phyloP scores from a whole-genome alignment of 2,329 filamentous ascomycete genomes.

The Lasiodiplodia hormozganensis region DNA sequence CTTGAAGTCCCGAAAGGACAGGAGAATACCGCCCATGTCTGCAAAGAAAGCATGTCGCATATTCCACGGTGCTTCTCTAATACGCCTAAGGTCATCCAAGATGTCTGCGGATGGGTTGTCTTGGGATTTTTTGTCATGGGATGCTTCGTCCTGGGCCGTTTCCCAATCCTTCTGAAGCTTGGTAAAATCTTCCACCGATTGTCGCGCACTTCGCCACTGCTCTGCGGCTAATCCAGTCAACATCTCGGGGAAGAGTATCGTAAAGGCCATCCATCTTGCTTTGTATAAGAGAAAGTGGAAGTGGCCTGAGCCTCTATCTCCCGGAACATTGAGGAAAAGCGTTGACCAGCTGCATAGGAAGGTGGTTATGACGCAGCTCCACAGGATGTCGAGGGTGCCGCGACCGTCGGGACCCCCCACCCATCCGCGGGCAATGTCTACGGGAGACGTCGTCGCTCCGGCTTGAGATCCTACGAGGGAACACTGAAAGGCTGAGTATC shows the following conservation, averaged over 20 bases:
- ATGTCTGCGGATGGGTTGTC: no score
- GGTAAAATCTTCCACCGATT: slow-evolving; percentile 37
- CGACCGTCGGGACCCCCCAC: slow-evolving; percentile 39
- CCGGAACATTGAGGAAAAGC: slow-evolving; percentile 45
- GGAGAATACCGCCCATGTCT: slow-evolving; percentile 37
- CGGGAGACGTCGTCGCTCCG: neutral
- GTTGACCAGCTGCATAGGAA: slow-evolving; percentile 46
- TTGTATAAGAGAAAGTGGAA: slow-evolving; percentile 37
- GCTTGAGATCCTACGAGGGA: neutral
- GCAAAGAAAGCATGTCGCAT: slow-evolving; percentile 37
- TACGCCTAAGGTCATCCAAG: neutral
- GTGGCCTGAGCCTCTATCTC: slow-evolving; percentile 34
- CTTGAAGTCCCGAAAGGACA: slow-evolving; percentile 30
- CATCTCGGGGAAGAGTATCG: slow-evolving; percentile 46
- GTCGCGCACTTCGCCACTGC: slow-evolving; percentile 44
- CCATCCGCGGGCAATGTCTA: slow-evolving; percentile 36
- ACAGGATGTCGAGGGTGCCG: slow-evolving; percentile 43
- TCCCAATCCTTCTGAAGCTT: slow-evolving; percentile 25
- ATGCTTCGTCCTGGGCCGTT: neutral
- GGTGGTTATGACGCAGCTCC: slow-evolving; percentile 42
- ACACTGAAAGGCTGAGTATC: neutral
- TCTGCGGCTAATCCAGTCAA: slow-evolving; percentile 43
- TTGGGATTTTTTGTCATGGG: neutral
- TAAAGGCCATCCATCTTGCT: slow-evolving; percentile 39
- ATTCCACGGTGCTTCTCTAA: slow-evolving; percentile 31